Percentiles rank a stretch among this genome's conserved stretches.
These are phyloP conservation scores for Colletotrichum plurivorum DNA, from an alignment of 2,329 filamentous ascomycete species.

Conservation along the genomic window DNA sequence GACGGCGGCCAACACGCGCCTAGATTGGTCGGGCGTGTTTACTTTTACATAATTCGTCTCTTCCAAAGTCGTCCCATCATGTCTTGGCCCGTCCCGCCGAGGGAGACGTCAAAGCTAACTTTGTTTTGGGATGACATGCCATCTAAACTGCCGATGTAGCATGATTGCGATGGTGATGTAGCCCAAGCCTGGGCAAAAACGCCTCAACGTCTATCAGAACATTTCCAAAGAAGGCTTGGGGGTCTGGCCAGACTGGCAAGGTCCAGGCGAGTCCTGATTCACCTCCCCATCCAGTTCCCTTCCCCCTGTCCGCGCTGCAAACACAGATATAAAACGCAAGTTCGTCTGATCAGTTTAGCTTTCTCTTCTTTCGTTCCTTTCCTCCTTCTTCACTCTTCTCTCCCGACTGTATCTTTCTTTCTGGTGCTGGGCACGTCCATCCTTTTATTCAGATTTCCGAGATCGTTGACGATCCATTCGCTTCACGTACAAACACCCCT, in stretches of 20 bases:
- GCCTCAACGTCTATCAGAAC: background rate
- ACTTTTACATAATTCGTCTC: background rate
- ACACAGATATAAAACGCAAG: background rate
- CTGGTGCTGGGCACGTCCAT: constrained; percentile 18
- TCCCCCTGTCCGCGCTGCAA: background rate
- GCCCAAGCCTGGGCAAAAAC: background rate
- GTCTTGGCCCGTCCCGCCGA: constrained; percentile 1
- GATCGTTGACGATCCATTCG: constrained; percentile 19
- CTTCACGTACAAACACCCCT: background rate
- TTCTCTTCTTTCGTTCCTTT: constrained; percentile 1
- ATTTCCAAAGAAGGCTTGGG: background rate
- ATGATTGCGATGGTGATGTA: constrained; percentile 23
- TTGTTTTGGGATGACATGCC: constrained; percentile 13
- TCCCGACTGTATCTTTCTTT: background rate
- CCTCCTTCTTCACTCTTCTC: background rate
- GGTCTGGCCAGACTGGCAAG: background rate
- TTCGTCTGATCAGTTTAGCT: no score
- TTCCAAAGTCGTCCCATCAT: background rate
- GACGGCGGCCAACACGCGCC: background rate
- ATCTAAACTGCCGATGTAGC: constrained; percentile 31
- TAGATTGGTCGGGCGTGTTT: background rate
- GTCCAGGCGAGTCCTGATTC: background rate
- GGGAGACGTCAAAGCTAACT: background rate
- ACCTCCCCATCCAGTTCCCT: background rate
- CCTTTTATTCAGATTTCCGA: background rate